Evolutionary conservation across 768 basidiomycete species (phyloP).

Genomic region (Hypholoma sublateritium): DNA sequence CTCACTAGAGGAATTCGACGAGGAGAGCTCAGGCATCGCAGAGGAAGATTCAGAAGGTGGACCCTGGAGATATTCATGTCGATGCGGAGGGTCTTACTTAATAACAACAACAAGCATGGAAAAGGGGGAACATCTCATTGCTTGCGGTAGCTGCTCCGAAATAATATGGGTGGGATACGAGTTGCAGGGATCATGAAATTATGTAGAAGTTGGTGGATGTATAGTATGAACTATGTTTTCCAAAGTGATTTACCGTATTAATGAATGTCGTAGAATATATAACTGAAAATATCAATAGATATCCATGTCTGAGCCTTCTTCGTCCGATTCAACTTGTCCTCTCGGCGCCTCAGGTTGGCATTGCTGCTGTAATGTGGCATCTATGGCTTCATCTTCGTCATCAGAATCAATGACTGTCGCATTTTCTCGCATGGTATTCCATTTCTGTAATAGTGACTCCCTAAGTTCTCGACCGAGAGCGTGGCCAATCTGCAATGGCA

Average conservation of each 20-base stretch:
- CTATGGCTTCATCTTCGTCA: background rate
- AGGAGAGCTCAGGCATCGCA: slow-evolving; percentile 15
- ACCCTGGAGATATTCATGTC: slow-evolving; percentile 61
- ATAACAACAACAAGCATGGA: slow-evolving; percentile 65
- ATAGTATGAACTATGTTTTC: too few species aligned
- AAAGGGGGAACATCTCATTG: slow-evolving; percentile 66
- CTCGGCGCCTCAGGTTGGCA: too few species aligned
- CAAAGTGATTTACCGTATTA: too few species aligned
- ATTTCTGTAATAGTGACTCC: slow-evolving; percentile 49
- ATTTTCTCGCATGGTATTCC: slow-evolving; percentile 39
- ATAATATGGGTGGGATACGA: slow-evolving; percentile 87
- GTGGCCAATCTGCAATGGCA: slow-evolving; percentile 61
- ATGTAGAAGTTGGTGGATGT: too few species aligned
- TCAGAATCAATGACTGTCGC: slow-evolving; percentile 34
- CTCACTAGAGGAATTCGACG: slow-evolving; percentile 73
- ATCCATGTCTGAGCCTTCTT: too few species aligned
- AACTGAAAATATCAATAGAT: too few species aligned
- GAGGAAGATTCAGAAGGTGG: slow-evolving; percentile 29
- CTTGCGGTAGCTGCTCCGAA: slow-evolving; percentile 78
- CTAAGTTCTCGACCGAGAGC: slow-evolving; percentile 69
- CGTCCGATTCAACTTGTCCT: too few species aligned
- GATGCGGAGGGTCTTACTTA: slow-evolving; percentile 70
- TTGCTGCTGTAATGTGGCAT: too few species aligned
- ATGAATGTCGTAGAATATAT: too few species aligned
- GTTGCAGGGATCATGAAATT: slow-evolving; percentile 27